Conservation (phyloP, 192 early-diverging fungal species). For the Allomyces arbusculus region DNA sequence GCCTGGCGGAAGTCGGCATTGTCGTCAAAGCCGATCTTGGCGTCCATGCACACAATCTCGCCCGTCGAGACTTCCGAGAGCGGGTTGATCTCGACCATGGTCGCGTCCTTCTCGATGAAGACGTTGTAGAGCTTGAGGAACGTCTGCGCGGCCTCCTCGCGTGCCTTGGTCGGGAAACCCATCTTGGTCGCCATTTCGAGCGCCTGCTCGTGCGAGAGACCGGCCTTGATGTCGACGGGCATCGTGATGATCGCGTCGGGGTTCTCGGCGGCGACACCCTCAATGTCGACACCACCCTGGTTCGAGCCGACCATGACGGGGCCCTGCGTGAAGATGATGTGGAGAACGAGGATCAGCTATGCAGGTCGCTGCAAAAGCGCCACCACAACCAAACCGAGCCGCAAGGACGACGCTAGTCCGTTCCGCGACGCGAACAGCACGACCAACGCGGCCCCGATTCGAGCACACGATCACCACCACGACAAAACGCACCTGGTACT, state of each 20-base stretch:
- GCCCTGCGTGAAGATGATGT: slow-evolving; percentile 17
- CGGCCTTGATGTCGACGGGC: slow-evolving; percentile 73
- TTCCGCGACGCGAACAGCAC: too few relatives aligned
- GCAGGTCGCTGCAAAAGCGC: too few relatives aligned
- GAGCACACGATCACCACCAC: too few relatives aligned
- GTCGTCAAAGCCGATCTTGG: slow-evolving; percentile 98
- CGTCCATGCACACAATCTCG: slow-evolving; percentile 84
- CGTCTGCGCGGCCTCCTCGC: slow-evolving; percentile 73
- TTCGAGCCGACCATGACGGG: slow-evolving; percentile 91
- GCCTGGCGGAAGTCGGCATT: slow-evolving; percentile 95
- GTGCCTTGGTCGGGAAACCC: slow-evolving; percentile 63
- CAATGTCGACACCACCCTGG: slow-evolving; percentile 97
- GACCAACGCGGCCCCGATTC: too few relatives aligned
- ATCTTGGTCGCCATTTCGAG: slow-evolving; percentile 59
- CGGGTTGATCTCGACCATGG: slow-evolving; percentile 98
- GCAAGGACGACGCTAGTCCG: too few relatives aligned
- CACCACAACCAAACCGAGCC: too few relatives aligned
- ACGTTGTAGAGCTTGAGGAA: slow-evolving; percentile 86
- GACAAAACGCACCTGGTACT: slow-evolving; percentile 25
- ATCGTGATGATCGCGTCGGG: slow-evolving; percentile 90
- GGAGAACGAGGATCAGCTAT: too few relatives aligned
- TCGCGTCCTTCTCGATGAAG: slow-evolving; percentile 91
- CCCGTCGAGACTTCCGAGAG: slow-evolving; percentile 76
- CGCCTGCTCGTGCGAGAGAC: slow-evolving; percentile 54
- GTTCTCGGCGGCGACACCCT: slow-evolving; percentile 79